Conservation (phyloP, 768 basidiomycete species). For the Boletus sensibilis region DNA sequence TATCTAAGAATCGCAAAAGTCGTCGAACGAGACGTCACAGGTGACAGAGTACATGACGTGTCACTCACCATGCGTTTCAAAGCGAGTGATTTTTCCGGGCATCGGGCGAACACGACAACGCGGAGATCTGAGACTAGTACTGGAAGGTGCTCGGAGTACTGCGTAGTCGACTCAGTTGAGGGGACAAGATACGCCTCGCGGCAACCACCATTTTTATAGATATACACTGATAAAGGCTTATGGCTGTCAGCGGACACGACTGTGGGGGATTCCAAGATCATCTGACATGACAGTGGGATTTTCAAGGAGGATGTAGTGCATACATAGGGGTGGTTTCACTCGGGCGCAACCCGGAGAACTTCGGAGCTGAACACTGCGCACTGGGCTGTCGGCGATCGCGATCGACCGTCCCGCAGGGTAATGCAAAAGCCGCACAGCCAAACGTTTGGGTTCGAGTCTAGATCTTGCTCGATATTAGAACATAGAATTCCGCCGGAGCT, state of each 20-base stretch:
- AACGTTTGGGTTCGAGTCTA: neutral
- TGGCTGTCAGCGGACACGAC: neutral
- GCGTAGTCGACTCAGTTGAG: conserved; percentile 8
- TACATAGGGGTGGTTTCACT: neutral
- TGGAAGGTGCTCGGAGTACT: neutral
- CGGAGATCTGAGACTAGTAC: neutral
- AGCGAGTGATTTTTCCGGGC: conserved; percentile 46
- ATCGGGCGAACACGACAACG: neutral
- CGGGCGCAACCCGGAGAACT: neutral
- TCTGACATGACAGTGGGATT: conserved; percentile 1
- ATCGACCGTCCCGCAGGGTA: neutral
- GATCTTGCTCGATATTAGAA: conserved; percentile 5
- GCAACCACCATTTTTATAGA: neutral
- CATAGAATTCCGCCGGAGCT: neutral
- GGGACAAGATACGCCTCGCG: neutral
- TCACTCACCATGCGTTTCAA: conserved; percentile 52
- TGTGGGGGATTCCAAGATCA: neutral
- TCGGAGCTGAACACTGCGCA: neutral
- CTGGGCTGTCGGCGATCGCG: neutral
- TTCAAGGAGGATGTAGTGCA: neutral
- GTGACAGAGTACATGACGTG: neutral
- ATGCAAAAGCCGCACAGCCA: neutral
- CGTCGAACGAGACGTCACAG: neutral
- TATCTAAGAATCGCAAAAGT: conserved; percentile 44
- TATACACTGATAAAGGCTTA: no score